Evolutionary conservation across 139 green algal species (phyloP).

Genomic region (Desmodesmus armatus): DNA sequence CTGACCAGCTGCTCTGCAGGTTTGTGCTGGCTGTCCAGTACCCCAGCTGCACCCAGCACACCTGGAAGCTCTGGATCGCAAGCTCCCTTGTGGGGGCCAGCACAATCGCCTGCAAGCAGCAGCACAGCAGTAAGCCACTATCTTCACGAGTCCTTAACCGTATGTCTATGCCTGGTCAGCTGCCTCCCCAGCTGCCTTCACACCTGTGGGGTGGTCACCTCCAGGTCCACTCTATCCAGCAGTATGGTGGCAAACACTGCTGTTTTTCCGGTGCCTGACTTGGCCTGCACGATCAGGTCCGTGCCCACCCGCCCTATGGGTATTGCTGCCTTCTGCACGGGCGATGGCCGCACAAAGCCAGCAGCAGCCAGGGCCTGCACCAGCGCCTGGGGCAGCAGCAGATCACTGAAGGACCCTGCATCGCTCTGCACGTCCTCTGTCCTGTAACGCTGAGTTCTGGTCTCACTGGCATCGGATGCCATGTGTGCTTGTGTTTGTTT

Average conservation of each 20-base stretch:
- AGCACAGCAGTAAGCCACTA: not conserved
- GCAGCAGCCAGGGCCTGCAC: constrained; percentile 58
- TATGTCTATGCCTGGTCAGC: not conserved
- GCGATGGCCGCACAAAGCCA: constrained; percentile 77
- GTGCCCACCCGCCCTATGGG: constrained; percentile 75
- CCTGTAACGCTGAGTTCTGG: constrained; percentile 25
- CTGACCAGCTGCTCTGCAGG: too few species aligned
- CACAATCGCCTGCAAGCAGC: constrained; percentile 77
- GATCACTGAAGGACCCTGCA: constrained; percentile 65
- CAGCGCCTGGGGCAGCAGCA: constrained; percentile 69
- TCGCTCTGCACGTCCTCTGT: constrained; percentile 61
- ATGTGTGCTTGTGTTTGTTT: not conserved
- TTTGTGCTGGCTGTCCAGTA: too few species aligned
- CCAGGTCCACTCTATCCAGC: constrained; percentile 65
- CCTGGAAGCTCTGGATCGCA: constrained; percentile 78
- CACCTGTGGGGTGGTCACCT: constrained; percentile 62
- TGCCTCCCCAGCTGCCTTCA: not conserved
- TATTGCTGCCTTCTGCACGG: constrained; percentile 81
- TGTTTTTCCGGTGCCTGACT: constrained; percentile 91
- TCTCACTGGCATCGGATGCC: not conserved
- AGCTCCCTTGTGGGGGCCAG: constrained; percentile 88
- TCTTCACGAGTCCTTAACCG: not conserved
- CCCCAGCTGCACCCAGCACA: too few species aligned
- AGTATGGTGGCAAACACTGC: constrained; percentile 74
- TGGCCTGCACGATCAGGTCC: constrained; percentile 89